Evolutionary conservation across 495 filamentous ascomycete genomes (phyloP), one percentile per base, ranked within the genome.

Genomic region (Podospora pseudocomata): DNA sequence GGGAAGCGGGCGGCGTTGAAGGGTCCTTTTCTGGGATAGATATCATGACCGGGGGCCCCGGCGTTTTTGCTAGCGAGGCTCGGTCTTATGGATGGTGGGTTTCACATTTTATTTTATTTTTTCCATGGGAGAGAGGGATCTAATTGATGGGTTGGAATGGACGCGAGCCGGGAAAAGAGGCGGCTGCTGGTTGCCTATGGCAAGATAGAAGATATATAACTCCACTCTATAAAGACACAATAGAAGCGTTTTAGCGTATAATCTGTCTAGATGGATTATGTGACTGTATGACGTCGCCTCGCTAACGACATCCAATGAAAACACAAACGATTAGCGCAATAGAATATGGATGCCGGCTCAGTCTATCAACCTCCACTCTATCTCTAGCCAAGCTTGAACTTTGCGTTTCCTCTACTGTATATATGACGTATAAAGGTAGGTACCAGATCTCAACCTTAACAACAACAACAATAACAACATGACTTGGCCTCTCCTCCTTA

Each of bases 1-100:
- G 55, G 20, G 18, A 58, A 58, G 55, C 55, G 55, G 55, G 55
- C n/a, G 55, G 55, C 55, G 55, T 58, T 58, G 11, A 58, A 19
- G 13, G 19, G n/a, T 58, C 55, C 55, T 58, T 11, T 49, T 49
- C 13, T 49, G 39, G 39, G 39, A 49, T 49, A 49, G 39, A 49
- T 49, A 49, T 18, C 39, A 49, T 49, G 39, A 49, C 39, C 39
- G 39, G 39, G 39, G 39, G 39, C 39, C 39, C 13, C 39, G 39
- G 39, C 39, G 30, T 6, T 6, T 49, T 49, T 49, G 39, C 39
- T 49, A 49, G 39, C 15, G 39, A 49, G 39, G 39, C 39, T 49
- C 39, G 13, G 39, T 49, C 39, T 49, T 49, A 49, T 49, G 39
- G 39, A 49, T 13, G 39, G 15, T 49, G 39, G 39, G 13, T 11